Conservation (phyloP, 768 basidiomycete genomes). For the Hebeloma cylindrosporum region DNA sequence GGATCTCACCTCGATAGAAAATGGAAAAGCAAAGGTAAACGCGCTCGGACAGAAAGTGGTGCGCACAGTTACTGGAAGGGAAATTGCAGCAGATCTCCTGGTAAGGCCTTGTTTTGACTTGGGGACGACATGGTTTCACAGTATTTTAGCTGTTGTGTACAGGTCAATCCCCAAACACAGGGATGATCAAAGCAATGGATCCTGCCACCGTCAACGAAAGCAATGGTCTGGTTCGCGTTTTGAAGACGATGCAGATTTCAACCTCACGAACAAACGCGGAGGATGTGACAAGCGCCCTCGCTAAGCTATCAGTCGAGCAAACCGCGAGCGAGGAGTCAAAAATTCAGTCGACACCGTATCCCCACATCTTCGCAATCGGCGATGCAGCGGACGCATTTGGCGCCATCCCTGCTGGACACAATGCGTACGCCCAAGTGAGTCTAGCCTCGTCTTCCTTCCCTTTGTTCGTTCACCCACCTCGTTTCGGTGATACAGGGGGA, state of each 20-base stretch:
- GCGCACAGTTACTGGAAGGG: conserved; percentile 47
- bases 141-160: conserved; percentile 53
- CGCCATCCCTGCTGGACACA: conserved; percentile 60
- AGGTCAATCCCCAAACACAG: conserved; percentile 59
- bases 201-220: conserved; percentile 36
- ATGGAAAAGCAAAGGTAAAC: conserved; percentile 27
- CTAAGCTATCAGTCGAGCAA: conserved; percentile 21
- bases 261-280: conserved; percentile 16
- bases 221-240: conserved; percentile 44
- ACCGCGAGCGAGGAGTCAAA: not conserved
- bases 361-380: conserved; percentile 60
- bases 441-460: too few relatives aligned
- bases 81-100: conserved; percentile 52
- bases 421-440: conserved; percentile 48
- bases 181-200: conserved; percentile 43
- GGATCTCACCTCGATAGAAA: conserved; percentile 39
- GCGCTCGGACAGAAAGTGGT: conserved; percentile 34
- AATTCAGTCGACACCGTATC: conserved; percentile 35
- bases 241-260: conserved; percentile 52
- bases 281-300: conserved; percentile 14
- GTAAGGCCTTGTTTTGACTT: conserved; percentile 32
- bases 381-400: conserved; percentile 67
- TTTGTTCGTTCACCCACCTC: too few relatives aligned
- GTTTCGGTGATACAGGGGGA: conserved; percentile 31
- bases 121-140: not conserved